phyloP scores from a whole-genome alignment of 139 green algal species.

The Pycnococcus provasolii region DNA sequence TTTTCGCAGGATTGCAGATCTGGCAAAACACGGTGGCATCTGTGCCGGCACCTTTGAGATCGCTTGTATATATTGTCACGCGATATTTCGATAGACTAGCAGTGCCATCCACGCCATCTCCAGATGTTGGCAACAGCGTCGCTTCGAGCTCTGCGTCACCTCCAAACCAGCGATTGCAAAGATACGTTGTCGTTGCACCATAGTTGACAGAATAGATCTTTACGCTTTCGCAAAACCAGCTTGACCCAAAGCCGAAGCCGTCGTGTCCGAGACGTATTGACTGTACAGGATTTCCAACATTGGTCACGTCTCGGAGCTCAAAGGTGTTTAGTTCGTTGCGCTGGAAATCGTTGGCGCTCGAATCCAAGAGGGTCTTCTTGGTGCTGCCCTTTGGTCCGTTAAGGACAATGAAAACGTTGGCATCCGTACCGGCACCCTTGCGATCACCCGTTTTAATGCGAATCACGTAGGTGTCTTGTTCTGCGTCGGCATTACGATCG shows the following conservation, averaged over 20 bases:
- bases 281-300: no score
- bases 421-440: slow-evolving; percentile 44
- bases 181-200: no score
- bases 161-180: no score
- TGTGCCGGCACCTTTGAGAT: slow-evolving; percentile 47
- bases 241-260: slow-evolving; percentile 44
- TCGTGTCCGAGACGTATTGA: slow-evolving; percentile 9
- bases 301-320: background rate
- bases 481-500: slow-evolving; percentile 3
- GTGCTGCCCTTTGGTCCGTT: slow-evolving; percentile 21
- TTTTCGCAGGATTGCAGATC: slow-evolving; percentile 6
- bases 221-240: slow-evolving; percentile 35
- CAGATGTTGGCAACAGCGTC: no score
- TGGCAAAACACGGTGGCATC: slow-evolving; percentile 41
- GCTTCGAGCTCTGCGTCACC: no score
- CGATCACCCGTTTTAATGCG: slow-evolving; percentile 38
- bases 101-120: no score
- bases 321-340: slow-evolving; percentile 15
- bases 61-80: slow-evolving; percentile 31
- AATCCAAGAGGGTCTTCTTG: slow-evolving; percentile 5
- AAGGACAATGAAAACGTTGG: slow-evolving; percentile 50
- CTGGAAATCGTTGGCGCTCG: slow-evolving; percentile 15
- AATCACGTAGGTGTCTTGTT: slow-evolving; percentile 16
- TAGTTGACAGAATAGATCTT: no score
- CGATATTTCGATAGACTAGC: slow-evolving; percentile 12